Percentiles rank a stretch among this genome's conserved stretches.
Evolutionary conservation across 768 basidiomycete species (phyloP).

Genomic region (Mycena leptocephala): DNA sequence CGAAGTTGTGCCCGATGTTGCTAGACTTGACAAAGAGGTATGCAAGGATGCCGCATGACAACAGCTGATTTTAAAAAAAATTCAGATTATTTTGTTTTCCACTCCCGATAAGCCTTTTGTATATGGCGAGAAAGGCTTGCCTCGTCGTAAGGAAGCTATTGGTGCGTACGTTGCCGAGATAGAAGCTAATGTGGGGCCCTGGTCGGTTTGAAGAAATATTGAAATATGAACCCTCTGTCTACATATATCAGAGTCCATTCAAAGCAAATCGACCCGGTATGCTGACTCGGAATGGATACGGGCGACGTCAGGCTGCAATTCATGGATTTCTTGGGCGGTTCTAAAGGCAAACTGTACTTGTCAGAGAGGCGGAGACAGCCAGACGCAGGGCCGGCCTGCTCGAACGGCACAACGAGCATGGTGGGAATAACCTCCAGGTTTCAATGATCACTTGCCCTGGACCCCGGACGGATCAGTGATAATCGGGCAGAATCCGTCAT

Average conservation of each 20-base stretch:
- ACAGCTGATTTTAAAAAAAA: not conserved
- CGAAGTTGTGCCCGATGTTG: not conserved
- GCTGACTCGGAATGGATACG: too few relatives aligned
- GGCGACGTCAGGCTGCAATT: too few relatives aligned
- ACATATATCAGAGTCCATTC: too few relatives aligned
- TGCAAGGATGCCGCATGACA: not conserved
- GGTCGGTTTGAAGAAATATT: not conserved
- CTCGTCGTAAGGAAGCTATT: not conserved
- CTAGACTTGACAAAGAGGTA: not conserved
- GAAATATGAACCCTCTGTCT: too few relatives aligned
- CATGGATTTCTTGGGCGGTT: slow-evolving; percentile 60
- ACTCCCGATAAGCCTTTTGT: not conserved
- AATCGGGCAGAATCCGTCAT: too few relatives aligned
- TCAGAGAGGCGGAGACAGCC: slow-evolving; percentile 33
- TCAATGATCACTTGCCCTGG: not conserved
- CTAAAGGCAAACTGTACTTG: slow-evolving; percentile 54
- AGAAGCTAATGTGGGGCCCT: not conserved
- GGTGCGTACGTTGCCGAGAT: not conserved
- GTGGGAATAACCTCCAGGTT: not conserved
- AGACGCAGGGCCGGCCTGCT: slow-evolving; percentile 39
- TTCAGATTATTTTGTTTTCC: slow-evolving; percentile 4
- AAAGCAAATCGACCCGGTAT: too few relatives aligned
- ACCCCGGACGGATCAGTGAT: not conserved
- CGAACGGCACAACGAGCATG: slow-evolving; percentile 31
- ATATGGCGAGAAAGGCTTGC: slow-evolving; percentile 7